Evolutionary conservation across 2,329 filamentous ascomycete genomes (phyloP).

Genomic region (Aspergillus novoparasiticus): DNA sequence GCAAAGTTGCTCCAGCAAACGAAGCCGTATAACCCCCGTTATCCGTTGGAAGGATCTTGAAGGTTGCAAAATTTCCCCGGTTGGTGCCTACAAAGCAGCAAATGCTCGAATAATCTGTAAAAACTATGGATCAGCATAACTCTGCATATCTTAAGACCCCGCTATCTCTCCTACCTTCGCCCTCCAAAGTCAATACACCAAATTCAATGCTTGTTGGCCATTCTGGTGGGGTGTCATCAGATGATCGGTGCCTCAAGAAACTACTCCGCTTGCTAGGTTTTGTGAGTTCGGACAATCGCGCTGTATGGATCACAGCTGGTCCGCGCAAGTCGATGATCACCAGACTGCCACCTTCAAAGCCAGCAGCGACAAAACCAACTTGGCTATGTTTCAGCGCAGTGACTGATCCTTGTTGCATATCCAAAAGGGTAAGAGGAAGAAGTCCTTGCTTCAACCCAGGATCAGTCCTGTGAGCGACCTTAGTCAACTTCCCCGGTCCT

Average conservation of each 20-base stretch:
- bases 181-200: conserved; percentile 88
- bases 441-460: conserved; percentile 75
- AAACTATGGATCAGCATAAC: conserved; percentile 26
- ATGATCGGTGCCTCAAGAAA: conserved; percentile 61
- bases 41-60: conserved; percentile 79
- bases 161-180: conserved; percentile 61
- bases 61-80: conserved; percentile 78
- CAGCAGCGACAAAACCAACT: conserved; percentile 86
- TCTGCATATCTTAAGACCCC: background rate
- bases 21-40: conserved; percentile 72
- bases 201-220: conserved; percentile 86
- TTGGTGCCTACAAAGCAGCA: conserved; percentile 89
- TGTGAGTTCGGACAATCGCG: conserved; percentile 70
- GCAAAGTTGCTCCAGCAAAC: conserved; percentile 66
- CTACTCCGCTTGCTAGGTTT: conserved; percentile 77
- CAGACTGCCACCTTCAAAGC: conserved; percentile 79
- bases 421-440: conserved; percentile 76
- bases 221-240: conserved; percentile 59
- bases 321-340: conserved; percentile 86
- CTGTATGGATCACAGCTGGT: conserved; percentile 78
- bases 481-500: conserved; percentile 70
- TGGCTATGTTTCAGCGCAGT: conserved; percentile 83
- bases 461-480: conserved; percentile 74
- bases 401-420: conserved; percentile 80
- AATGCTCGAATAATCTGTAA: conserved; percentile 82